Base-by-base conservation (phyloP, 164 flowering plant genomes). In the Aristolochia californica region DNA sequence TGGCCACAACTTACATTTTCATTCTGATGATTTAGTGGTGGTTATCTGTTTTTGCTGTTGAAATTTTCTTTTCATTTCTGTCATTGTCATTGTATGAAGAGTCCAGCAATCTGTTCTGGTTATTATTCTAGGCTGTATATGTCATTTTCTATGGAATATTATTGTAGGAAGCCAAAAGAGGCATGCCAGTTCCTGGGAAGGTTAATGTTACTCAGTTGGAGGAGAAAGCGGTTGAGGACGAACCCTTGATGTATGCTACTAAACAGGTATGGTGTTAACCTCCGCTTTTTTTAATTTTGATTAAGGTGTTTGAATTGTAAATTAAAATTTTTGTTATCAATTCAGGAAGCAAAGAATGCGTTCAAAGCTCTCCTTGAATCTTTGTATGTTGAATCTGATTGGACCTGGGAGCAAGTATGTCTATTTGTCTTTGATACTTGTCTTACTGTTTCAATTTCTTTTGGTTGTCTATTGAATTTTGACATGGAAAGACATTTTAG, bases 381-480 rank as follows among this genome's bases (percentile, higher is more conserved):
- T 63, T 80, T 79, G 17, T 88, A 87, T 74, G 93, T 94, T 25
- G 88, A 80, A 63, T 81, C 97, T 74, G 95, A 94, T 69, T 90
- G 95, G 97, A 83, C 75, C 20, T 94, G 99, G 99, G 99, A 94
- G 68, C 99, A 91, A 93, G 96, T 88, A 67, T 21, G 25, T 38
- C 48, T 43, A 16, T 26, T 20, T n/a, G 51, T 21, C 1, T 53
- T 5, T 17, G 45, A 5, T 34, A 28, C 22, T 9, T n/a, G 45
- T 14, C 22, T 50, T 65, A 5, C 16, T 34, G 13, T 14, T 58
- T 45, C 20, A 48, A 45, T 22, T 14, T 34, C 9, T 44, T n/a
- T 23, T 50, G 48, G 17, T 50, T 58, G 26, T 2, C 14, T 7
- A 0, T 50, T 50, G 26, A 15, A 58, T 24, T 38, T 50, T 68